Evolutionary conservation across 2,329 filamentous ascomycete genomes (phyloP).

Genomic region (Didymella lethalis): DNA sequence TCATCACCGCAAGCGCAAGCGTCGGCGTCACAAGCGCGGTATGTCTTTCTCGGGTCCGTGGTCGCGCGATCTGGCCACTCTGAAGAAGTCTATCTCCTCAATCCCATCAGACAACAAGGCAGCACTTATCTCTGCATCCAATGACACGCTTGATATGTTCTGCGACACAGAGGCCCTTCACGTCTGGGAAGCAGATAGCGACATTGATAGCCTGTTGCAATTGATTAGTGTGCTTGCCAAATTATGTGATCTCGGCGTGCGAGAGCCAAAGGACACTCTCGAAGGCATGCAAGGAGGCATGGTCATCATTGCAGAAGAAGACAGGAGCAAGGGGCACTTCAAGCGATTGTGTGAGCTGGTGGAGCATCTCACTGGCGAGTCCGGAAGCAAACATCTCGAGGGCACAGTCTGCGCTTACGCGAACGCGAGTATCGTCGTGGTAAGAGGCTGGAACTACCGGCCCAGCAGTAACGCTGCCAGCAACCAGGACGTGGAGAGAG

Average conservation of each 20-base stretch:
- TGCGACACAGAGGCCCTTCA: constrained; percentile 37
- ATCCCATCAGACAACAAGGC: constrained; percentile 39
- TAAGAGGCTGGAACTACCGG: constrained; percentile 36
- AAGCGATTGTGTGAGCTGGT: constrained; percentile 40
- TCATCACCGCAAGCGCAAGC: constrained; percentile 20
- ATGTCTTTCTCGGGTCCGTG: constrained; percentile 40
- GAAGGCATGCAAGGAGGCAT: constrained; percentile 32
- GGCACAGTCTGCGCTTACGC: constrained; percentile 35
- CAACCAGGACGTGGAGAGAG: constrained; percentile 25
- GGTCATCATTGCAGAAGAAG: constrained; percentile 42
- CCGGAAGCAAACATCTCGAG: constrained; percentile 38
- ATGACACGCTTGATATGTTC: constrained; percentile 30
- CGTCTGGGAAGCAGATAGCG: constrained; percentile 46
- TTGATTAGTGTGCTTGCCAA: constrained; percentile 43
- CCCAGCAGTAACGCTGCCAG: constrained; percentile 13
- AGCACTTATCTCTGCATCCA: constrained; percentile 32
- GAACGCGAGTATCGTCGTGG: constrained; percentile 39
- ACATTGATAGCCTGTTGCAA: constrained; percentile 44
- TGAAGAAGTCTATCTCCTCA: constrained; percentile 35
- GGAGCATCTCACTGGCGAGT: constrained; percentile 31
- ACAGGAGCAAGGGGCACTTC: constrained; percentile 29
- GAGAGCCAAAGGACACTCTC: constrained; percentile 19
- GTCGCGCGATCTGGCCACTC: constrained; percentile 33
- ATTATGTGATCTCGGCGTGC: constrained; percentile 34
- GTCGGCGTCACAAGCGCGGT: constrained; percentile 3